Evolutionary conservation across 345 rosid species (phyloP).

Genomic region (Camelina neglecta): DNA sequence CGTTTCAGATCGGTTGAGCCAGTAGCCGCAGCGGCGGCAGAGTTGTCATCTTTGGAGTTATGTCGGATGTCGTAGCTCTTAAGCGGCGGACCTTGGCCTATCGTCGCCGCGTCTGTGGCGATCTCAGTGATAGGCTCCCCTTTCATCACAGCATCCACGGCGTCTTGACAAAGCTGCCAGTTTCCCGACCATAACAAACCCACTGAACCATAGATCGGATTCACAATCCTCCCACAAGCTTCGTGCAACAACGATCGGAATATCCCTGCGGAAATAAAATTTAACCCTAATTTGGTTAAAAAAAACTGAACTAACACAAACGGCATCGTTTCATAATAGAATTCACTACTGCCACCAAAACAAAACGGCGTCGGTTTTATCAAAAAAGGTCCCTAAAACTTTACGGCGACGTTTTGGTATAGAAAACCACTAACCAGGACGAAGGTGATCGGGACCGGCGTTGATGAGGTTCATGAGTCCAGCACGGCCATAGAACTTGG

Average conservation of each 20-base stretch:
- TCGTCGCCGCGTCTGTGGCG: constrained; percentile 74
- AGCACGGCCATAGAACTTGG: constrained; percentile 91
- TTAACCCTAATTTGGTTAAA: background rate
- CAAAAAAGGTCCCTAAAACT: background rate
- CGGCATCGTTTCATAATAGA: background rate
- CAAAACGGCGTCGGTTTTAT: background rate
- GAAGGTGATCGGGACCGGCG: constrained; percentile 74
- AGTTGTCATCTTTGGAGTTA: constrained; percentile 73
- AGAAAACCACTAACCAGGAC: constrained; percentile 57
- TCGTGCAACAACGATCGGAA: constrained; percentile 93
- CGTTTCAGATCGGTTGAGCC: constrained; percentile 26
- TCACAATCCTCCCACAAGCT: constrained; percentile 97
- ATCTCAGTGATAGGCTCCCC: constrained; percentile 80
- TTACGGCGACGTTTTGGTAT: background rate
- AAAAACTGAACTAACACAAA: background rate
- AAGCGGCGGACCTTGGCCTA: constrained; percentile 77
- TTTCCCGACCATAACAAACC: constrained; percentile 93
- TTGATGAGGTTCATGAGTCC: constrained; percentile 81
- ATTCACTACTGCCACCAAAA: background rate
- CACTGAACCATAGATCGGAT: constrained; percentile 96
- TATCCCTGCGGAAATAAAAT: constrained; percentile 57
- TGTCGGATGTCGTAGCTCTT: constrained; percentile 92
- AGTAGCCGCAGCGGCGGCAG: constrained; percentile 28
- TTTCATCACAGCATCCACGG: constrained; percentile 85
- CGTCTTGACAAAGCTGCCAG: constrained; percentile 95